Conservation (phyloP, 2,329 filamentous ascomycete genomes). For the Talaromyces piceae region DNA sequence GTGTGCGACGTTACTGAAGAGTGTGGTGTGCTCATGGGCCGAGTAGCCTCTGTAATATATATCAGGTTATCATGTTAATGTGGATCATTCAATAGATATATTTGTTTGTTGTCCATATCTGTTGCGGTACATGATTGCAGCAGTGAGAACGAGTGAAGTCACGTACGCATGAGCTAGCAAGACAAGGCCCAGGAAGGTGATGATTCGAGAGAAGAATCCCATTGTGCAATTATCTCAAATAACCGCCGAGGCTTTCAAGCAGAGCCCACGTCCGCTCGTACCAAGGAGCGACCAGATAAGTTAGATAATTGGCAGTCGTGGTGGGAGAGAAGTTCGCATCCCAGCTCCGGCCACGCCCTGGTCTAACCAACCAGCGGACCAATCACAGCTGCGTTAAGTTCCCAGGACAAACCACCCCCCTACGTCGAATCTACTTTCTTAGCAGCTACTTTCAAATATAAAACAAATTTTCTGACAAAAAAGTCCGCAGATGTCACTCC, state of each 20-base stretch:
- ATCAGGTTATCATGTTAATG: constrained; percentile 2
- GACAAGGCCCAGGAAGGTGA: constrained; percentile 67
- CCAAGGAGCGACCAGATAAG: background rate
- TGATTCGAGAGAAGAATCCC: constrained; percentile 62
- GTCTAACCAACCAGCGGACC: background rate
- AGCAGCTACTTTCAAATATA: background rate
- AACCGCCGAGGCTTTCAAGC: too few relatives aligned
- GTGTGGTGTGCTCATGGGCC: constrained; percentile 79
- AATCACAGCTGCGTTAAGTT: background rate
- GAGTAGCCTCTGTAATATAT: constrained; percentile 76
- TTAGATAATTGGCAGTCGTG: background rate
- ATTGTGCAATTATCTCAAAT: constrained; percentile 37
- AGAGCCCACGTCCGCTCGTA: too few relatives aligned
- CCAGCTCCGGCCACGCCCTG: background rate
- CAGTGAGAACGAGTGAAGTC: background rate
- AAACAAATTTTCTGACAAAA: background rate
- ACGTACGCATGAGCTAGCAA: constrained; percentile 82
- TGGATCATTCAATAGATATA: background rate
- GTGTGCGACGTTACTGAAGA: constrained; percentile 53
- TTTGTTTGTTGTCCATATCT: background rate
- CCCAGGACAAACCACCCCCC: background rate
- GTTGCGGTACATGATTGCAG: background rate
- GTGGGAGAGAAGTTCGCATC: background rate
- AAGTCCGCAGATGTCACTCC: background rate
- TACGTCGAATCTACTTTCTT: background rate